phyloP scores from a whole-genome alignment of 2,329 filamentous ascomycete species.

The Fusarium heterosporum region DNA sequence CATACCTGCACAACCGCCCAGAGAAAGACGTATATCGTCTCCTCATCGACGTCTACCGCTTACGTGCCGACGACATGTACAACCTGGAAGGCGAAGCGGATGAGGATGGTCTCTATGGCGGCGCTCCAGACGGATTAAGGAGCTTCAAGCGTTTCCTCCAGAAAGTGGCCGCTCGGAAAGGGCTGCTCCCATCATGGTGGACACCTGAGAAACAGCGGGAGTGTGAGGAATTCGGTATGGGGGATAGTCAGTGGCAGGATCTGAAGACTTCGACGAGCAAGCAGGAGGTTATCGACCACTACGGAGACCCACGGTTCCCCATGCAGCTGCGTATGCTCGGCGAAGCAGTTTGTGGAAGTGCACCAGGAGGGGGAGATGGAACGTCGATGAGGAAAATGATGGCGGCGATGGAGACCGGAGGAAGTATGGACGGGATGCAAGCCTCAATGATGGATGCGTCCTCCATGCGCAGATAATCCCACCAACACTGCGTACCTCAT shows the following conservation, averaged over 20 bases:
- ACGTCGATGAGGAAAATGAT: constrained; percentile 42
- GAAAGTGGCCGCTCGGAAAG: constrained; percentile 29
- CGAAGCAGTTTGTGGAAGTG: constrained; percentile 54
- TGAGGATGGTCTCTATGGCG: constrained; percentile 49
- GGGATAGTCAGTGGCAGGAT: constrained; percentile 44
- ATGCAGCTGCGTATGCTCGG: constrained; percentile 64
- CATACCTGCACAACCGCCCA: constrained; percentile 58
- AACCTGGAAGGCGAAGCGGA: constrained; percentile 36
- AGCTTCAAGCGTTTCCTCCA: constrained; percentile 56
- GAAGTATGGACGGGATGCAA: background rate
- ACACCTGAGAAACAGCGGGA: constrained; percentile 50
- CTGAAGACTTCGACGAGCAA: constrained; percentile 46
- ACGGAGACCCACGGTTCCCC: constrained; percentile 57
- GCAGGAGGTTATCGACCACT: constrained; percentile 55
- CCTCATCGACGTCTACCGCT: constrained; percentile 60
- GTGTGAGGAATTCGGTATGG: constrained; percentile 54
- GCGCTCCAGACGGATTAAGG: constrained; percentile 29
- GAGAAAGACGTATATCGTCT: constrained; percentile 57
- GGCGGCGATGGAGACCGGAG: constrained; percentile 36
- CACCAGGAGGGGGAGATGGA: constrained; percentile 47
- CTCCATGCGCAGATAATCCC: background rate
- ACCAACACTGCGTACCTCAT: too few relatives aligned
- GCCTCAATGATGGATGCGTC: constrained; percentile 11
- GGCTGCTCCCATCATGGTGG: constrained; percentile 61
- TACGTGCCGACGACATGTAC: constrained; percentile 1